Evolutionary conservation across 148 eudicot species (phyloP).

Genomic region (Chenopodium formosanum): DNA sequence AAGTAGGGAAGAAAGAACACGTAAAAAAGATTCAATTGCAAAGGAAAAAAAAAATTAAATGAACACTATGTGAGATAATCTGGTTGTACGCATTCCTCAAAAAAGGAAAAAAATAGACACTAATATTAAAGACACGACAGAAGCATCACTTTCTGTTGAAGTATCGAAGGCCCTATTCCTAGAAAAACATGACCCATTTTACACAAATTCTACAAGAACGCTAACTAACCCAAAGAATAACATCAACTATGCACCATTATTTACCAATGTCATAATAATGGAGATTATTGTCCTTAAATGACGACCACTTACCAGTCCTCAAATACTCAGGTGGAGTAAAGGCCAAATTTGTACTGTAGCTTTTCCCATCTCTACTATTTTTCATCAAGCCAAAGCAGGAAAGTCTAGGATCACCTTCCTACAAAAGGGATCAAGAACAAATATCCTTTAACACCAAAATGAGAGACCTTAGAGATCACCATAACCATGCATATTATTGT

Average conservation of each 20-base stretch:
- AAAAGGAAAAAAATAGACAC: background rate
- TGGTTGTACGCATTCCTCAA: background rate
- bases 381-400: slow-evolving; percentile 99
- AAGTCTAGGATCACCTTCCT: slow-evolving; percentile 88
- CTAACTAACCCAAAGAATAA: background rate
- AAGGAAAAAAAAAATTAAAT: background rate
- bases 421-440: slow-evolving; percentile 9
- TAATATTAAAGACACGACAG: too few relatives aligned
- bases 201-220: background rate
- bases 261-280: too few relatives aligned
- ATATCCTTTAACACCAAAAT: background rate
- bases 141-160: background rate
- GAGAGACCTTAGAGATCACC: background rate
- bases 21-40: background rate
- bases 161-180: background rate
- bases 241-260: background rate
- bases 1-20: background rate
- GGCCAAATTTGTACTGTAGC: slow-evolving; percentile 96
- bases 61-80: background rate
- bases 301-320: slow-evolving; percentile 66
- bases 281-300: background rate
- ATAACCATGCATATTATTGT: background rate
- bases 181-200: too few relatives aligned
- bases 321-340: slow-evolving; percentile 97
- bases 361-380: slow-evolving; percentile 96